These are phyloP conservation scores for Fusarium pilosicola DNA, from an alignment of 2,329 filamentous ascomycete species.

Conservation along the genomic window DNA sequence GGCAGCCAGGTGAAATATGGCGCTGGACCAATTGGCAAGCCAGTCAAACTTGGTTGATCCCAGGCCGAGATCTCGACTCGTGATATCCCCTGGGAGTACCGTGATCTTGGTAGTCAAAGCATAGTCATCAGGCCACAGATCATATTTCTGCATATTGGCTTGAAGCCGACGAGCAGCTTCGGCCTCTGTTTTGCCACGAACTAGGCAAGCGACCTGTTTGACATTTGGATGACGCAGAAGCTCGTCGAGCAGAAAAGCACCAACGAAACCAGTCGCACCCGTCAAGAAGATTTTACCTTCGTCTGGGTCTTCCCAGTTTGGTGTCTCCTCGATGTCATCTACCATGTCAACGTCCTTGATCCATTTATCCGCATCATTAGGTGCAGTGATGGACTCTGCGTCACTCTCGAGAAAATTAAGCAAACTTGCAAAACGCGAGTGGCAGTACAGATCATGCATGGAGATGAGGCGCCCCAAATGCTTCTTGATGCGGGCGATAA, in stretches of 20 bases:
- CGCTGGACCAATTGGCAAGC: background rate
- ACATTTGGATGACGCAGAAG: background rate
- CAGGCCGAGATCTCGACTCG: background rate
- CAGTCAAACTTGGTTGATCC: background rate
- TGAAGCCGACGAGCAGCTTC: background rate
- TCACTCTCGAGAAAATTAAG: background rate
- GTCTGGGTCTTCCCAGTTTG: background rate
- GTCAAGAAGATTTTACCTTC: background rate
- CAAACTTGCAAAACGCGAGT: background rate
- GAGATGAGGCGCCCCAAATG: background rate
- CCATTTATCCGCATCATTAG: slow-evolving; percentile 1
- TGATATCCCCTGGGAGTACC: background rate
- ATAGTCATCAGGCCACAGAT: background rate
- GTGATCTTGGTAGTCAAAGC: background rate
- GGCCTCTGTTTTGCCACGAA: background rate
- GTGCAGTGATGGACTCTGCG: background rate
- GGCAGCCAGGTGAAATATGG: slow-evolving; percentile 2
- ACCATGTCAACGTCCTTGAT: background rate
- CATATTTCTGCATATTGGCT: background rate
- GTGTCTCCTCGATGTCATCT: background rate
- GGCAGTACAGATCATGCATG: slow-evolving; percentile 6
- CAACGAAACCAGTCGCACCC: background rate
- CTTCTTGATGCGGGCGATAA: background rate
- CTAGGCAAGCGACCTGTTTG: background rate
- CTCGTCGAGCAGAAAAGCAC: background rate